Percentiles rank a stretch among this genome's conserved stretches.
Conservation (phyloP, 2,329 filamentous ascomycete species). For the Trichoderma hamatum region DNA sequence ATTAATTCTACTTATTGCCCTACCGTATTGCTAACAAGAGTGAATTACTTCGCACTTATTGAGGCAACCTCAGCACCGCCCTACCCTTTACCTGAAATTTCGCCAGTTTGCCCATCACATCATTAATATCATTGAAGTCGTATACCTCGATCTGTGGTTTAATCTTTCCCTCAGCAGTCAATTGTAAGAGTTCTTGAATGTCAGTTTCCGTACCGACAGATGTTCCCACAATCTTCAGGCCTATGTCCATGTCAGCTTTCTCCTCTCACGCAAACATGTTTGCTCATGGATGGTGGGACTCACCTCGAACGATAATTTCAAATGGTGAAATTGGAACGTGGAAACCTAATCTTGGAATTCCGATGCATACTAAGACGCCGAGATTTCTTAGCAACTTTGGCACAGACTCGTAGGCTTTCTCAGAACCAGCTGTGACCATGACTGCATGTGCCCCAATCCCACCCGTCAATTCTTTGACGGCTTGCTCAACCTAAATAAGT, state of each 20-base stretch:
- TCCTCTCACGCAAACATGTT: not conserved
- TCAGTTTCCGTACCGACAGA: slow-evolving; percentile 21
- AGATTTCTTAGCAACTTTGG: not conserved
- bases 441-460: slow-evolving; percentile 15
- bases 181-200: slow-evolving; percentile 8
- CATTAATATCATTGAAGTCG: not conserved
- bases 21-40: not conserved
- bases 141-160: slow-evolving; percentile 35
- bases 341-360: slow-evolving; percentile 10
- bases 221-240: slow-evolving; percentile 14
- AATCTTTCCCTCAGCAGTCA: slow-evolving; percentile 12
- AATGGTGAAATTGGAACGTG: slow-evolving; percentile 12
- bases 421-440: slow-evolving; percentile 11
- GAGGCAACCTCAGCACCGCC: slow-evolving; percentile 4
- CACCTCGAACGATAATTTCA: slow-evolving; percentile 15
- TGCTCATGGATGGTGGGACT: not conserved
- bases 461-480: not conserved
- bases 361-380: slow-evolving; percentile 7
- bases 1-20: not conserved
- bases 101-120: not conserved
- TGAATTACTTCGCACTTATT: not conserved
- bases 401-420: slow-evolving; percentile 13
- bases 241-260: not conserved
- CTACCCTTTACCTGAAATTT: slow-evolving; percentile 8
- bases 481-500: not conserved